A percentile compares a stretch with the other conserved stretches of the same genome.
Evolutionary conservation across 192 early-diverging fungal genomes (phyloP).

Genomic region (Chytriomyces sp.): DNA sequence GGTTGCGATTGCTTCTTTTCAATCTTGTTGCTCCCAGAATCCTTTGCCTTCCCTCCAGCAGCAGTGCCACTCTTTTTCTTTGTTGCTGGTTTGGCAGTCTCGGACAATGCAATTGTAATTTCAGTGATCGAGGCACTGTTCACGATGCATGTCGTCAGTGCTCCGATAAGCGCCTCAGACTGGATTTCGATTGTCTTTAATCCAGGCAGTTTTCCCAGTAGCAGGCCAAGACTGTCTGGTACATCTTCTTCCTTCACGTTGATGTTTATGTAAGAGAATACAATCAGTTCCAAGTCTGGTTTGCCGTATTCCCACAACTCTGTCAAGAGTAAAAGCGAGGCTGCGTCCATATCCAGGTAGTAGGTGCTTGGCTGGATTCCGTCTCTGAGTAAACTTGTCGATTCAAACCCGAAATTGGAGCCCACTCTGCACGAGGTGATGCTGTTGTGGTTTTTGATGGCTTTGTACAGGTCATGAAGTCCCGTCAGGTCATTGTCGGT

Average conservation of each 20-base stretch:
- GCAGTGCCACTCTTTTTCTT: background rate
- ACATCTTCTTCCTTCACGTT: background rate
- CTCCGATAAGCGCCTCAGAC: background rate
- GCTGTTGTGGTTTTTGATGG: slow-evolving; percentile 3
- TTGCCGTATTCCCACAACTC: slow-evolving; percentile 1
- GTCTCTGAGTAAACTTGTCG: background rate
- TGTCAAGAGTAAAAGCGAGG: background rate
- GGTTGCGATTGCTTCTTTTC: background rate
- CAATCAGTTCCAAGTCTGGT: background rate
- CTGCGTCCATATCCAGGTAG: background rate
- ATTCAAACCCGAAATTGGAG: slow-evolving; percentile 1
- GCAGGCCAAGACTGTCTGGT: background rate
- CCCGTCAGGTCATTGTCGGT: slow-evolving; percentile 19
- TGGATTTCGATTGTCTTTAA: background rate
- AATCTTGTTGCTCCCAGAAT: background rate
- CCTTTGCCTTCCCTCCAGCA: background rate
- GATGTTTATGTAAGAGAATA: background rate
- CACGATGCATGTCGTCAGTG: background rate
- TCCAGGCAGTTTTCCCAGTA: background rate
- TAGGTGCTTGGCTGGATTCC: background rate
- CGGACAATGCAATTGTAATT: background rate
- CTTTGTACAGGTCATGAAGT: slow-evolving; percentile 2
- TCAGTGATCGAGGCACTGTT: background rate
- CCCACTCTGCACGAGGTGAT: slow-evolving; percentile 2
- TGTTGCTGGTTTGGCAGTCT: background rate